These are phyloP conservation scores for Afroboletus lepidellus DNA, from an alignment of 1,284 basidiomycete genomes.

Conservation along the genomic window DNA sequence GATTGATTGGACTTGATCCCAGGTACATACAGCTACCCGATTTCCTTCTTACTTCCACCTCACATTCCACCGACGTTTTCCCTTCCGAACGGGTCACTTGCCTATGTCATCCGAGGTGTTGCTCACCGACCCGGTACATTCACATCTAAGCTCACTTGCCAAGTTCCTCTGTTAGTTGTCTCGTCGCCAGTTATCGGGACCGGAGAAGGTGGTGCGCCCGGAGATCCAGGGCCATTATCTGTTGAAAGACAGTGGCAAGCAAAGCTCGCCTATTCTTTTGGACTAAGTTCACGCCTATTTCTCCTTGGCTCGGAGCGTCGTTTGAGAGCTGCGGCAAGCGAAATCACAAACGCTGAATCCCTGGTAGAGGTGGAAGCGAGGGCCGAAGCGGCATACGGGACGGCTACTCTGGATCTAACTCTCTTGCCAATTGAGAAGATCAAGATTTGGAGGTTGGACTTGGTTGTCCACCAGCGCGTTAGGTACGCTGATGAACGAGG, in stretches of 20 bases:
- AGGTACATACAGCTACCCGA: constrained; percentile 94
- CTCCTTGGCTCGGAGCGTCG: constrained; percentile 57
- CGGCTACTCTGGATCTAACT: constrained; percentile 78
- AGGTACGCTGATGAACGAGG: constrained; percentile 9
- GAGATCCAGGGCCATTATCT: constrained; percentile 39
- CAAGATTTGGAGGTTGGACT: constrained; percentile 77
- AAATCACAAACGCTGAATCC: background rate
- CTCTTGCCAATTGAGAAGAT: constrained; percentile 87
- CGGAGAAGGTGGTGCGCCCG: constrained; percentile 57
- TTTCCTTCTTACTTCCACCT: constrained; percentile 85
- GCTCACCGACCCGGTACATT: constrained; percentile 89
- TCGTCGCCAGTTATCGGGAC: constrained; percentile 65
- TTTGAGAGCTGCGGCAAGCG: background rate
- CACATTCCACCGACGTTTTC: constrained; percentile 80
- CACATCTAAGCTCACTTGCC: constrained; percentile 72
- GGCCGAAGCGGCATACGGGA: constrained; percentile 39
- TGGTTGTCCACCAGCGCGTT: constrained; percentile 66
- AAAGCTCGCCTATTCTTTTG: constrained; percentile 84
- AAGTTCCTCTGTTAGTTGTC: constrained; percentile 77
- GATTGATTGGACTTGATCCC: background rate
- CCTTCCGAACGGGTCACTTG: constrained; percentile 77
- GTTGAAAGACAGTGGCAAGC: constrained; percentile 92
- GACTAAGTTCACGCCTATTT: constrained; percentile 82
- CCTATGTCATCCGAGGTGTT: constrained; percentile 79
- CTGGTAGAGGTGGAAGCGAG: constrained; percentile 4